A percentile compares a stretch with the other conserved stretches of the same genome.
Conservation (phyloP, 1,139 yeast genomes). For the Geotrichum klebahnii region DNA sequence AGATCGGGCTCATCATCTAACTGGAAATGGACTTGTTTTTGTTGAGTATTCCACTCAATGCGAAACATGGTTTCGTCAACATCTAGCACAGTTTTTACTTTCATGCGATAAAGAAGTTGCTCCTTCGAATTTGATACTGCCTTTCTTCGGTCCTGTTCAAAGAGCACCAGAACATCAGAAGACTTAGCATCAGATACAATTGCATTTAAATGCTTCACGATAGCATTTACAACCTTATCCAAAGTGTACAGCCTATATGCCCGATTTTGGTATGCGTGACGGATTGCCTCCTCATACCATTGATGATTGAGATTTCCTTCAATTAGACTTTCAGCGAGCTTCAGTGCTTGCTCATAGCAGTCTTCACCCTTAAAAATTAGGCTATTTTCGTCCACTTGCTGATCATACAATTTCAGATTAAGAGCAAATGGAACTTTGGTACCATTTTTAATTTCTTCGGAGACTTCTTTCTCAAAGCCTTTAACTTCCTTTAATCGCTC, state of each 20-base stretch:
- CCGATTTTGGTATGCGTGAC: conserved; percentile 90
- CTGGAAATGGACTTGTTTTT: conserved; percentile 62
- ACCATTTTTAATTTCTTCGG: conserved; percentile 58
- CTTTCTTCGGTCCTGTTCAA: conserved; percentile 71
- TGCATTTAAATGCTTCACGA: conserved; percentile 82
- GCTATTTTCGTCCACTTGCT: conserved; percentile 77
- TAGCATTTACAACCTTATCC: conserved; percentile 85
- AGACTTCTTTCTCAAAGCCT: conserved; percentile 57
- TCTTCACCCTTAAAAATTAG: conserved; percentile 65
- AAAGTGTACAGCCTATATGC: conserved; percentile 91
- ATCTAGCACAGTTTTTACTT: conserved; percentile 75
- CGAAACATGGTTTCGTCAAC: conserved; percentile 91
- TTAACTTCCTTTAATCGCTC: conserved; percentile 77
- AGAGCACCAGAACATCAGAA: conserved; percentile 72
- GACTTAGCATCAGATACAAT: conserved; percentile 78
- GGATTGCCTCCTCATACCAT: conserved; percentile 90
- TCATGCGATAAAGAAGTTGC: conserved; percentile 86
- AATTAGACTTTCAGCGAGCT: conserved; percentile 68
- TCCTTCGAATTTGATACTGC: conserved; percentile 62
- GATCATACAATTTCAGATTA: conserved; percentile 77
- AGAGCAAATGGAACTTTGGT: conserved; percentile 78
- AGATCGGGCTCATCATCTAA: conserved; percentile 84
- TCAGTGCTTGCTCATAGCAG: conserved; percentile 73
- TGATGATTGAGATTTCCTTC: conserved; percentile 92
- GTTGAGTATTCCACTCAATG: conserved; percentile 60